Evolutionary conservation across 495 filamentous ascomycete genomes (phyloP), one percentile per base, ranked within the genome.

Genomic region (Daldinia caldariorum): DNA sequence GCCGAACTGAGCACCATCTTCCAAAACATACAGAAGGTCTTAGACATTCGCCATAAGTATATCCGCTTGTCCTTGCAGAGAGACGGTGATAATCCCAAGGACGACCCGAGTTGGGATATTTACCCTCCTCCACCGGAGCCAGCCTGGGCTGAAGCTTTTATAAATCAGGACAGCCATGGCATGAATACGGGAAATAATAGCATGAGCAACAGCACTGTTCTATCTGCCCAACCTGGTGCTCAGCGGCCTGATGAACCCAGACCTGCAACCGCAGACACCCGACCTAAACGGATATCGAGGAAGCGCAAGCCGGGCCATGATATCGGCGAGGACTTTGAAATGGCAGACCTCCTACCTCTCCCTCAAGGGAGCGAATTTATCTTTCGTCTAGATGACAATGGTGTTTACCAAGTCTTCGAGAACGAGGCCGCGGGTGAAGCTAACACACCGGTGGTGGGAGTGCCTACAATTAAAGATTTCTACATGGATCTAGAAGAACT

Each of bases 401-500:
- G 95, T 51, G 91, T 98, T 29, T 99, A 93, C 75, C 94, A 98
- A 72, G 91, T 99, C 0, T 98, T 91, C 75, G 89, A 93, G 71
- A 88, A 85, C 35, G 79, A 86, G 3, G 78, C 84, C 67, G 85
- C 89, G 6, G 84, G 85, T n/a, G 82, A 89, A 61, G 79, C 83
- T 8, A 82, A 87, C 47, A 81, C 83, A 9, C 94, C 94, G 0
- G 85, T 92, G 12, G 88, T 97, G 41, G 83, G 86, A 26, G 90
- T 98, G 10, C 95, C 95, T 3, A 94, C 92, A 3, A 85, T 98
- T 69, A 89, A 91, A 72, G 94, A 98, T 70, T 99, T 91, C 74
- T 99, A 97, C 76, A 89, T 97, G 81, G 95, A 97, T 77, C 82
- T 98, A n/a, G 94, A 99, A 69, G 81, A 89, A 20, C 86, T 98